These are phyloP conservation scores for Kuraishia hungarica DNA, from an alignment of 805 yeast species.

Conservation along the genomic window DNA sequence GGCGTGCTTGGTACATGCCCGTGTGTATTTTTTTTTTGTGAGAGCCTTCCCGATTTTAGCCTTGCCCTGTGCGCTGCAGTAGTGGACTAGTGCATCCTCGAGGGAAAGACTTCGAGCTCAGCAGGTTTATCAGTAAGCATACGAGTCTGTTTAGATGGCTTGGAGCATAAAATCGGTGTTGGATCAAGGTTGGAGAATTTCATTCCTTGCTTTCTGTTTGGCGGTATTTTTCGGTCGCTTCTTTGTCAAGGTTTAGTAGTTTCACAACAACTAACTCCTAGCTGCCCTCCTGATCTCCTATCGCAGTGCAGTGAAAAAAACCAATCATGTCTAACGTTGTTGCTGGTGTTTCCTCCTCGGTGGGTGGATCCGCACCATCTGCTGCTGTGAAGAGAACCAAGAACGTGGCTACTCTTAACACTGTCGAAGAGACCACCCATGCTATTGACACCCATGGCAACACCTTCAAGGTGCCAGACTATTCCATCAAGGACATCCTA, in stretches of 20 bases:
- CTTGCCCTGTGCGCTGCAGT: background rate
- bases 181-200: background rate
- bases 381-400: conserved; percentile 6
- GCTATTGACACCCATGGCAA: conserved; percentile 58
- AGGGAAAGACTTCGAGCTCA: background rate
- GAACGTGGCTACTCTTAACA: conserved; percentile 16
- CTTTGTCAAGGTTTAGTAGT: too few species aligned
- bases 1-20: background rate
- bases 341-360: background rate
- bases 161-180: background rate
- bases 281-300: background rate
- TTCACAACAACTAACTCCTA: background rate
- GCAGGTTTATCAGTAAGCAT: background rate
- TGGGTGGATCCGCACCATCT: background rate
- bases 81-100: background rate
- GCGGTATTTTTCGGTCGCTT: background rate
- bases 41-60: background rate
- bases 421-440: background rate
- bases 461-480: conserved; percentile 66
- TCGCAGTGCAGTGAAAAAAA: background rate
- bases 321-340: background rate
- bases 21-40: background rate
- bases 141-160: too few species aligned
- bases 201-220: background rate
- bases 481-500: conserved; percentile 65